phyloP scores from a whole-genome alignment of 805 yeast genomes.

The Priceomyces fermenticarens region DNA sequence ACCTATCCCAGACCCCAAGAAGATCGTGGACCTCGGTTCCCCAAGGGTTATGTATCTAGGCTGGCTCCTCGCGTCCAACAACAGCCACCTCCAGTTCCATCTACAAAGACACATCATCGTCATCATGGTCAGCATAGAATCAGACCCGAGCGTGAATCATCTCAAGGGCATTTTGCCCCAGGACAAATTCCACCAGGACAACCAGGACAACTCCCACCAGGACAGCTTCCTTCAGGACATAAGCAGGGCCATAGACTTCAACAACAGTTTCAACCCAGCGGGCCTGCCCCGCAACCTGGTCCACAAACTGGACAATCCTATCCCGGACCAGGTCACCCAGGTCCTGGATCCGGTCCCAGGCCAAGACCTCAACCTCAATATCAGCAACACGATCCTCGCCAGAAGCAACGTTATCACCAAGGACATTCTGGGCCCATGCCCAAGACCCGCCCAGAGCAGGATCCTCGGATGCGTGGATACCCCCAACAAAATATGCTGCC shows the following conservation, averaged over 20 bases:
- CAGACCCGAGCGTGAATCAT: not conserved
- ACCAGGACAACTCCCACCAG: not conserved
- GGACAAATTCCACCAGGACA: not conserved
- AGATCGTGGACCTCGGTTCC: too few relatives aligned
- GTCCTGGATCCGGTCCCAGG: too few relatives aligned
- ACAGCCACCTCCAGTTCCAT: too few relatives aligned
- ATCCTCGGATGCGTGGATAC: not conserved
- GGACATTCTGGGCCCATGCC: too few relatives aligned
- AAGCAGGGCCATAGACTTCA: not conserved
- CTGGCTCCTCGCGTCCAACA: too few relatives aligned
- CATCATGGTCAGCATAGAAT: conserved; percentile 1
- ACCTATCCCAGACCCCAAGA: too few relatives aligned
- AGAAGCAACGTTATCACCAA: not conserved
- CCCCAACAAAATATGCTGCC: not conserved
- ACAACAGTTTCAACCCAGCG: not conserved
- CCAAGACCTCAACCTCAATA: not conserved
- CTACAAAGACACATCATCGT: not conserved
- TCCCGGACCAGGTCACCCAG: too few relatives aligned
- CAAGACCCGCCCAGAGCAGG: not conserved
- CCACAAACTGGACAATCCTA: too few relatives aligned
- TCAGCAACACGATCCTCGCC: not conserved
- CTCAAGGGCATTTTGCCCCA: not conserved
- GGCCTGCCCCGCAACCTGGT: not conserved
- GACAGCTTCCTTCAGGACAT: not conserved
- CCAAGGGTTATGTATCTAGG: too few relatives aligned